Evolutionary conservation across 139 green algal genomes (phyloP).

Genomic region (Zygnema cylindricum): DNA sequence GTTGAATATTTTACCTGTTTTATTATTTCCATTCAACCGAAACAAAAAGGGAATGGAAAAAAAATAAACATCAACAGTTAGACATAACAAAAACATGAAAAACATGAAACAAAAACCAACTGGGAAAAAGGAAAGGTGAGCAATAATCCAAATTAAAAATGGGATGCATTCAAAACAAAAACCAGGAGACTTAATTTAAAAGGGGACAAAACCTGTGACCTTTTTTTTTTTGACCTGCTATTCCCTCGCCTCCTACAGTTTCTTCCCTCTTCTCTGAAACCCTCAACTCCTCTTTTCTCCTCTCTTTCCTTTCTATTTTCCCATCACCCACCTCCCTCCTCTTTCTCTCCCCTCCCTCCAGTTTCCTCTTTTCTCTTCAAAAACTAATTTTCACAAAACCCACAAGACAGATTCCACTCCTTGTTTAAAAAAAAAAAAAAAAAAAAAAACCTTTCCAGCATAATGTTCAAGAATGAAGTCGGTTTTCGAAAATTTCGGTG

Average conservation of each 20-base stretch:
- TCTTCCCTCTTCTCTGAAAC: background rate
- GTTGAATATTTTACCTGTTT: conserved; percentile 65
- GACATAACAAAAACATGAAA: background rate
- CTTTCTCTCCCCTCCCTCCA: background rate
- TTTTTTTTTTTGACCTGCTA: background rate
- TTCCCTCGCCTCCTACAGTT: background rate
- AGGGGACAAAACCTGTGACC: no score
- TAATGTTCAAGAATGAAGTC: conserved; percentile 52
- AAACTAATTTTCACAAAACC: background rate
- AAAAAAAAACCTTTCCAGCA: conserved; percentile 18
- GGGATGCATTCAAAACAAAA: background rate
- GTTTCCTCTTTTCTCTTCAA: background rate
- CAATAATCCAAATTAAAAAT: background rate
- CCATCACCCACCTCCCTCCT: background rate
- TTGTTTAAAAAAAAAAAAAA: background rate
- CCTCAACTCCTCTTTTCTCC: background rate
- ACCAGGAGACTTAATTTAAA: no score
- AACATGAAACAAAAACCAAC: conserved; percentile 14
- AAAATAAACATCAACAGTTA: background rate
- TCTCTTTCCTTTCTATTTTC: background rate
- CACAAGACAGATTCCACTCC: background rate
- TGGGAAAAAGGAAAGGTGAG: background rate
- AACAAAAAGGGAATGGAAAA: background rate
- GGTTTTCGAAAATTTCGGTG: conserved; percentile 24
- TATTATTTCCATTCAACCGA: background rate